Evolutionary conservation across 2,329 filamentous ascomycete species (phyloP), one percentile per base, ranked within the genome.

Genomic region (Penicillium fuscoglaucum): DNA sequence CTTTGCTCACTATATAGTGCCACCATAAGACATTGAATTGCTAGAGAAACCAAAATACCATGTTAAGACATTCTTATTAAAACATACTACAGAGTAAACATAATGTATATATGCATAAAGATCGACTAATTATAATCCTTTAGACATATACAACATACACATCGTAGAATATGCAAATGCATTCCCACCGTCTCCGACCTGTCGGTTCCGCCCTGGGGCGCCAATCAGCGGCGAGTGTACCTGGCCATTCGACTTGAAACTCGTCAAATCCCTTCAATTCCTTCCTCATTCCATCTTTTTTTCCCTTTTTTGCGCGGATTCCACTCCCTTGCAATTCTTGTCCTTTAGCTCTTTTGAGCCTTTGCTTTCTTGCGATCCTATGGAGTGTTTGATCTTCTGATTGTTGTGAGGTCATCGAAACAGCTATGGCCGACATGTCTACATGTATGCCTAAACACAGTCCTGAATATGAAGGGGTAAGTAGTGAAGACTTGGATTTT

Each of bases 391-490:
- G 43, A 31, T 56, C 56, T 47, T 55, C 43, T 64, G 55, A 65
- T 64, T 65, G 54, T 40, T 41, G 43, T 62, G 60, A 59, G 47
- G 57, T 60, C 57, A 48, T 54, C 50, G 54, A 52, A 55, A 55
- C 26, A 56, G 29, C 45, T 51, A 55, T 53, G 56, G 52, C 60
- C 66, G 73, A 68, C 54, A 75, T 74, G 69, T 73, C 72, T 56
- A 21, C 19, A 21, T 21, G 19, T 21, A 73, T 72, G 68, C 72
- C 72, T 58, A 71, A 72, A 58, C 75, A 75, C 62, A 76, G 74
- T 62, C 72, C 69, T 61, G 76, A 78, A 61, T 76, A 76, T 60
- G 75, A 78, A 72, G 75, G 73, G 68, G 77, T 79, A 56, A 68
- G 72, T 64, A 29, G 24, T 54, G 35, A 55, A 58, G 50, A 57